Evolutionary conservation across 495 filamentous ascomycete species (phyloP), one percentile per base, ranked within the genome.

Genomic region (Annulohypoxylon nitens): DNA sequence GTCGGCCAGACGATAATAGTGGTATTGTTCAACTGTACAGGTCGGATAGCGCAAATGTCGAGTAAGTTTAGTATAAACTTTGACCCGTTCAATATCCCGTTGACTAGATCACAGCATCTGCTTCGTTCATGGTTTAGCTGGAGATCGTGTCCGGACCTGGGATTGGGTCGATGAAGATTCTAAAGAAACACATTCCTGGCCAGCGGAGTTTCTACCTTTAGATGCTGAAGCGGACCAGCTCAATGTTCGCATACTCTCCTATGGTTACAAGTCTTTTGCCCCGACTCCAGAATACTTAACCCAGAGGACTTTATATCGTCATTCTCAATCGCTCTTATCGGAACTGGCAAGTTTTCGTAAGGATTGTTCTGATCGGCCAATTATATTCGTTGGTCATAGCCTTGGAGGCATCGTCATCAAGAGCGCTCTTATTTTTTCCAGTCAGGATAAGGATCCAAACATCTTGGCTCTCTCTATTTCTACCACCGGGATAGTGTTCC

Each of bases 351-450:
- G 1, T 9, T 33, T 58, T 39, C 54, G 54, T 39, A 58, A 58
- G 20, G 54, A 39, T 16, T 39, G 34, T 25, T 4, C 34, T 18
- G 54, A 58, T 4, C 54, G 54, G n/a, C 54, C 54, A 12, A 33
- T 58, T 18, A 58, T 58, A 58, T 58, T 58, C 54, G 54, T 58
- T 18, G 54, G 54, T 16, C 54, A 58, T 18, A 58, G 54, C 7
- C 33, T 58, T 14, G 54, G 54, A 12, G 54, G 54, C 2, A 25
- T 58, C 18, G 33, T 58, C 54, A 39, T 58, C n/a, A 58, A 58
- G n/a, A 58, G 54, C 34, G 54, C 54, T 58, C 54, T 58, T 9
- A 58, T 58, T 11, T 58, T 58, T 23, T 58, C 54, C 30, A 58
- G 54, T 39, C 54, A 58, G 54, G 54, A 34, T 39, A 39, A 39